Evolutionary conservation across 805 yeast species (phyloP), one percentile per base, ranked within the genome.

Genomic region (Pichia kluyveri): DNA sequence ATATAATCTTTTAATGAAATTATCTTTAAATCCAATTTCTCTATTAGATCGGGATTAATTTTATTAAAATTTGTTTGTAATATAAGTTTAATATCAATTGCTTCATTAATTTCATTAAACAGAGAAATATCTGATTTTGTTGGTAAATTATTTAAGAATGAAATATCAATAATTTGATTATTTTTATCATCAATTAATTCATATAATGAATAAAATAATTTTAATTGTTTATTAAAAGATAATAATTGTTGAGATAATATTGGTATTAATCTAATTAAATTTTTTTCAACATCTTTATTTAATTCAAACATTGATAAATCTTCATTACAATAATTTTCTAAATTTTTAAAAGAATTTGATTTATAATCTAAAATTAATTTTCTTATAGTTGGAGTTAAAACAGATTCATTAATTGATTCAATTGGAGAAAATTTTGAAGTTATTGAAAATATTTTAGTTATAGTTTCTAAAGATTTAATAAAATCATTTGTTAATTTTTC

Each of bases 11-110:
- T 54, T 32, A 67, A 52, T 40, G 56, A 53, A 7, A 45, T 51
- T 19, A 60, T 58, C 47, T 70, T 70, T 18, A 47, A 48, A 41
- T 60, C 61, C 15, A 69, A 52, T 43, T 53, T 54, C 36, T 52
- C 53, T 32, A 54, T 46, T 28, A 63, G 41, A 4, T 18, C 42
- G 3, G 66, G 67, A 32, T 61, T 56, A 2, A 60, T 45, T 26
- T 60, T 52, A 38, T 50, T 56, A 47, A 63, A 66, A 19, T 58
- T 58, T 5, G 65, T 60, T 4, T 54, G 52, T 54, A 58, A 54
- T 9, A 64, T 48, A 11, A 40, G 47, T 49, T 60, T 58, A 14
- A 65, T 56, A 43, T 60, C 57, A n/a, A 43, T 60, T 10, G 57
- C 59, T 30, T 54, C 51, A 14, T 54, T 51, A 8, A 53, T 47